These are phyloP conservation scores for Parasitella parasitica DNA, from an alignment of 371 early-diverging fungal genomes.

Conservation along the genomic window DNA sequence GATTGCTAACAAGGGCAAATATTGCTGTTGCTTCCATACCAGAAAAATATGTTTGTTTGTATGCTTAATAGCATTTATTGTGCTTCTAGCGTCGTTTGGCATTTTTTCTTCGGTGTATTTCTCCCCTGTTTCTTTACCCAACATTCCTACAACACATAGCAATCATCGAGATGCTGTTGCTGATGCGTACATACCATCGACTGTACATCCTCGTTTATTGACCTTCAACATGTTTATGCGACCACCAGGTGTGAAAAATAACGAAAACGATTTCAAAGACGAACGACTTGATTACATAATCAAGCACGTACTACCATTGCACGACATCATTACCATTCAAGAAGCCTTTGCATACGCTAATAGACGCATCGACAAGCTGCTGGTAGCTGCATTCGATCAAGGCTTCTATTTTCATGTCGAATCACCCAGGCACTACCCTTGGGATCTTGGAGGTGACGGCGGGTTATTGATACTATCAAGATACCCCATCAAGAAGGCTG, in stretches of 20 bases:
- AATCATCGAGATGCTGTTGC: not conserved
- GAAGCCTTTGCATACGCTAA: slow-evolving; percentile 81
- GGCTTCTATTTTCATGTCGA: slow-evolving; percentile 66
- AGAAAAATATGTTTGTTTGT: not conserved
- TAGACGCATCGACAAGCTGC: slow-evolving; percentile 52
- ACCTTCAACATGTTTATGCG: slow-evolving; percentile 85
- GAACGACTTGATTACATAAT: slow-evolving; percentile 69
- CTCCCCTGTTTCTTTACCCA: slow-evolving; percentile 24
- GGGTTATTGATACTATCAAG: slow-evolving; percentile 76
- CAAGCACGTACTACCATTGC: slow-evolving; percentile 57
- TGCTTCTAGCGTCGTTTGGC: not conserved
- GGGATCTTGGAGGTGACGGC: slow-evolving; percentile 74
- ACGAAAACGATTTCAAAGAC: slow-evolving; percentile 75
- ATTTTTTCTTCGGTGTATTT: slow-evolving; percentile 21
- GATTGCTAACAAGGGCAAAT: not conserved
- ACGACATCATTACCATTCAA: slow-evolving; percentile 81
- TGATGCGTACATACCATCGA: not conserved
- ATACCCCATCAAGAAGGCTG: slow-evolving; percentile 63
- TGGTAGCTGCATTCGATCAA: slow-evolving; percentile 58
- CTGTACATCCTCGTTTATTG: slow-evolving; percentile 56
- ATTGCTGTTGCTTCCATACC: not conserved
- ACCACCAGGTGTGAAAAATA: slow-evolving; percentile 79
- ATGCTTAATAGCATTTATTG: not conserved
- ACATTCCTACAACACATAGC: not conserved
- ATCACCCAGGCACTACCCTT: slow-evolving; percentile 57